Evolutionary conservation across 2,329 filamentous ascomycete species (phyloP).

Genomic region (Cyclaneusma minus): DNA sequence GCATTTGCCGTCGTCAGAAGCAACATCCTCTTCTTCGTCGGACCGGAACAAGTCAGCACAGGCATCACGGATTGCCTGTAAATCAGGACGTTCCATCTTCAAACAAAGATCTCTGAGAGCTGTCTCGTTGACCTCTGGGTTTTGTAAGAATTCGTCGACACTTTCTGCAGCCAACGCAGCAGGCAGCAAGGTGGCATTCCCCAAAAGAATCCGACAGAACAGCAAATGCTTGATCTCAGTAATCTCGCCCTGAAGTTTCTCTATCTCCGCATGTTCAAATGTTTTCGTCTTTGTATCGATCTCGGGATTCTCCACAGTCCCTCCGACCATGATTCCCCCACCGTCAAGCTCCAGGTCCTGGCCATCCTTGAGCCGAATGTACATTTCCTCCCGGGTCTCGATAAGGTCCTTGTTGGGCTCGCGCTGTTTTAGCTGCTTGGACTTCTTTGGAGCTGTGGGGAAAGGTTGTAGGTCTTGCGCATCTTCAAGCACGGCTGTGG

Average conservation of each 20-base stretch:
- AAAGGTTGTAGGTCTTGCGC: too few species aligned
- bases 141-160: conserved; percentile 27
- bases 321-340: conserved; percentile 19
- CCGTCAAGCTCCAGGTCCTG: conserved; percentile 20
- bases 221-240: conserved; percentile 31
- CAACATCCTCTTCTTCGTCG: conserved; percentile 21
- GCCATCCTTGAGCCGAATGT: conserved; percentile 23
- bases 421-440: conserved; percentile 9
- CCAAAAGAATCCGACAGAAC: conserved; percentile 30
- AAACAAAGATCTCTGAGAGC: conserved; percentile 30
- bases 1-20: too few species aligned
- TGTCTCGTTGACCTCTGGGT: conserved; percentile 23
- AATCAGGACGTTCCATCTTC: conserved; percentile 28
- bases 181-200: conserved; percentile 28
- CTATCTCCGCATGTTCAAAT: conserved; percentile 26
- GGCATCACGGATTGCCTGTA: conserved; percentile 33
- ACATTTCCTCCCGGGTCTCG: conserved; percentile 25
- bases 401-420: conserved; percentile 24
- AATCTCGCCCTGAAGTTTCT: conserved; percentile 26
- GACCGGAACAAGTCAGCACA: conserved; percentile 30
- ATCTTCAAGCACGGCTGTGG: too few species aligned
- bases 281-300: conserved; percentile 20
- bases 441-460: too few species aligned
- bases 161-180: conserved; percentile 26
- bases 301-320: conserved; percentile 18